Base-by-base conservation (phyloP, 352 stramenopile species). In the Pythium biforme region DNA sequence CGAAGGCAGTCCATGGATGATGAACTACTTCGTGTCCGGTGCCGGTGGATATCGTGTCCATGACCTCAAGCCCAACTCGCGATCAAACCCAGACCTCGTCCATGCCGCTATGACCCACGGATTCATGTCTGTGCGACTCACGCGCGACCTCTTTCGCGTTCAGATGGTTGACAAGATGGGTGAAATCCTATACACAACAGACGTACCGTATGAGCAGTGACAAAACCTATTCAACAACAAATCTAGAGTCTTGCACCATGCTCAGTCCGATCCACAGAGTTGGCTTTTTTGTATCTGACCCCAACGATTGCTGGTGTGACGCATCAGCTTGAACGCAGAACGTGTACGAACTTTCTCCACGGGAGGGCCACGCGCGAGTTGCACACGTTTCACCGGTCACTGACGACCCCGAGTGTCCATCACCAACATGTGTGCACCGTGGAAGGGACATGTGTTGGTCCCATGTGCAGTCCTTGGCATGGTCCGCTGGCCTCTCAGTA, bases 61-160 rank as follows among this genome's bases (percentile, higher is more conserved):
- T 48, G 63, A 75, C 1, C 74, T 95, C 19, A 66, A 89, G 52
- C 79, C 83, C 0, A 79, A 88, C 1, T 84, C 86, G 20, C 81
- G 86, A 31, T 75, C 66, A 41, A 90, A 83, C 53, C 59, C 82
- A 11, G 81, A 93, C 27, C 64, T 95, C 9, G 77, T 92, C 22
- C 86, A 95, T 39, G 86, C 83, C 10, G 83, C 82, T n/a, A 86
- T 93, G 81, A 79, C 69, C n/a, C 73, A 93, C 67, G 86, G 86
- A 33, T 95, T 95, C 69, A 89, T 93, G 80, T 88, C 72, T n/a
- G 81, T 92, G 47, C 66, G 72, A 25, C 76, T 95, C 61, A 90
- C 79, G n/a, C 65, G 73, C 27, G 71, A 78, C 20, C 64, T 75
- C 27, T 92, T 93, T 68, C 81, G 78, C 47, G 81, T 95, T 34